Percentiles rank a stretch among this genome's conserved stretches.
phyloP scores from a whole-genome alignment of 202 grass and related monocot genomes.

The Eragrostis tef region DNA sequence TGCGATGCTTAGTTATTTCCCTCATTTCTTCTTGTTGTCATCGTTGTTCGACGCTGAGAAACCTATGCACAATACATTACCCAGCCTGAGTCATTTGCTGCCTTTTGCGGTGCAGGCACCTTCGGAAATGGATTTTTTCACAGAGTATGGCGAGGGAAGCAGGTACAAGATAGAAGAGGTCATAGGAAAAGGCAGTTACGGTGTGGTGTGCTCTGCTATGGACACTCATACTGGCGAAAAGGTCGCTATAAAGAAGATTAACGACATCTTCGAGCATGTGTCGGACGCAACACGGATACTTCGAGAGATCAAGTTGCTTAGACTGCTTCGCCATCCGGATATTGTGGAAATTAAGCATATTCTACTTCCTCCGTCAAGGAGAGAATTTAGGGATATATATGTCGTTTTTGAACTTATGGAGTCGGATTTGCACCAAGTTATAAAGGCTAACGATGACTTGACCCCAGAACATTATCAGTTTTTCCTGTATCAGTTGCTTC shows the following conservation, averaged over 20 bases:
- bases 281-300: constrained; percentile 84
- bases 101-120: constrained; percentile 46
- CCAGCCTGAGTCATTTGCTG: background rate
- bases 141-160: constrained; percentile 81
- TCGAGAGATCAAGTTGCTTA: constrained; percentile 89
- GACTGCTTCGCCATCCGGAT: constrained; percentile 78
- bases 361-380: constrained; percentile 79
- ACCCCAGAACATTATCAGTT: constrained; percentile 90
- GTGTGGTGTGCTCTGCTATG: constrained; percentile 82
- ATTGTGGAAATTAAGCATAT: constrained; percentile 94
- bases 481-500: constrained; percentile 84
- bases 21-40: background rate
- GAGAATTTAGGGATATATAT: constrained; percentile 89
- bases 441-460: constrained; percentile 90
- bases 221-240: constrained; percentile 77
- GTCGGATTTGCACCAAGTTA: constrained; percentile 92
- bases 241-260: constrained; percentile 95
- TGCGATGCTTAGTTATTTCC: background rate
- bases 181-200: constrained; percentile 89
- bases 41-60: constrained; percentile 6
- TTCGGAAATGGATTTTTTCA: constrained; percentile 77
- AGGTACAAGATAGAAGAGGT: constrained; percentile 89
- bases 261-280: constrained; percentile 91
- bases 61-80: background rate
- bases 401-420: constrained; percentile 97